Evolutionary conservation across 129 eudicot species (phyloP).

Genomic region (Flaveria trinervia): DNA sequence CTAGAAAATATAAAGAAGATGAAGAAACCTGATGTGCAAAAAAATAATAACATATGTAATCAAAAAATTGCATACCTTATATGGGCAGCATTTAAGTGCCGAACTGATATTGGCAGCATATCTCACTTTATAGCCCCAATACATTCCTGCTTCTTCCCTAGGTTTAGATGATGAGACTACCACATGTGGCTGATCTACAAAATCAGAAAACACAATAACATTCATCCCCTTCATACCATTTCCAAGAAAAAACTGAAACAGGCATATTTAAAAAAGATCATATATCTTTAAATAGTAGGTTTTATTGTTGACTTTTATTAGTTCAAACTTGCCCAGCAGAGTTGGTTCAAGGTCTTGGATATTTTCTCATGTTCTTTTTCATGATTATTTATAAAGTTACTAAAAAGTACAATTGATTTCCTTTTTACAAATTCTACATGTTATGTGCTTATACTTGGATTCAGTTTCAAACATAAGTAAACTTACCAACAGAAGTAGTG

Average conservation of each 20-base stretch:
- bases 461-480: background rate
- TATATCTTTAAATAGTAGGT: no score
- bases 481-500: background rate
- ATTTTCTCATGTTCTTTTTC: no score
- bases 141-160: slow-evolving; percentile 68
- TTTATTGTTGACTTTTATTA: no score
- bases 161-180: slow-evolving; percentile 78
- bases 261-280: background rate
- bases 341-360: no score
- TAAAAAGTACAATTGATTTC: background rate
- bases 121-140: slow-evolving; percentile 95
- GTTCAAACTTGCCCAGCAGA: no score
- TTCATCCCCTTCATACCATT: background rate
- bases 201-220: slow-evolving; percentile 19
- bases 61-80: slow-evolving; percentile 52
- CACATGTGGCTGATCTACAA: slow-evolving; percentile 56
- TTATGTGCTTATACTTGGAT: background rate
- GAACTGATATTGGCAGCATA: slow-evolving; percentile 85
- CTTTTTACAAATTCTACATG: background rate
- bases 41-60: background rate
- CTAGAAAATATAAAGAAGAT: slow-evolving; percentile 40
- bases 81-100: slow-evolving; percentile 61
- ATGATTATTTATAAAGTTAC: no score
- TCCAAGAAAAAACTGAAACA: background rate
- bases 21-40: slow-evolving; percentile 3